Conservation (phyloP, 2,329 filamentous ascomycete species). For the Colletotrichum sp. region DNA sequence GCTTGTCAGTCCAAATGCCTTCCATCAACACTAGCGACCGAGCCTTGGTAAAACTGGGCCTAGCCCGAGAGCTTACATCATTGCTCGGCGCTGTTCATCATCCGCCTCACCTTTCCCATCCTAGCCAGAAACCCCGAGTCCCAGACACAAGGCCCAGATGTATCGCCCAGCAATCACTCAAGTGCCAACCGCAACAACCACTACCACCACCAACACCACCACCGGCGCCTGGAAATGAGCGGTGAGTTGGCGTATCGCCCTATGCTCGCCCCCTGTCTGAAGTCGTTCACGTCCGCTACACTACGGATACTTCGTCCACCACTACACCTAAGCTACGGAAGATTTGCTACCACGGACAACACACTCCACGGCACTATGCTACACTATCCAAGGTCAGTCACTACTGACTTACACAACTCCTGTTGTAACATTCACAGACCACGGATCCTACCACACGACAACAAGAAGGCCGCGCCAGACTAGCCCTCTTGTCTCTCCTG, state of each 20-base stretch:
- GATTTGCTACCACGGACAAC: neutral
- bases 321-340: neutral
- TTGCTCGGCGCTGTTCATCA: conserved; percentile 1
- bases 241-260: conserved; percentile 21
- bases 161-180: neutral
- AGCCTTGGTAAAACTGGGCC: conserved; percentile 10
- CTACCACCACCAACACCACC: neutral
- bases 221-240: conserved; percentile 16
- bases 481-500: conserved; percentile 3
- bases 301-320: neutral
- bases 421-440: neutral
- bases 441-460: neutral
- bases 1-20: conserved; percentile 10
- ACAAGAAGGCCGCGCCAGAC: neutral
- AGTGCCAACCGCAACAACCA: neutral
- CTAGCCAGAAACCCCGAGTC: neutral
- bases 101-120: neutral
- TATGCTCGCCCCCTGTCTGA: conserved; percentile 1
- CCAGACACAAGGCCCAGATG: neutral
- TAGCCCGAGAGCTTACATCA: conserved; percentile 17
- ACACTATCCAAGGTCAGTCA: neutral
- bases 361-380: neutral
- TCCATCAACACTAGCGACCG: conserved; percentile 4
- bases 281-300: neutral
- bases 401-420: neutral